Base-by-base conservation (phyloP, 768 basidiomycete genomes). In the Xerocomellus amylosporus region DNA sequence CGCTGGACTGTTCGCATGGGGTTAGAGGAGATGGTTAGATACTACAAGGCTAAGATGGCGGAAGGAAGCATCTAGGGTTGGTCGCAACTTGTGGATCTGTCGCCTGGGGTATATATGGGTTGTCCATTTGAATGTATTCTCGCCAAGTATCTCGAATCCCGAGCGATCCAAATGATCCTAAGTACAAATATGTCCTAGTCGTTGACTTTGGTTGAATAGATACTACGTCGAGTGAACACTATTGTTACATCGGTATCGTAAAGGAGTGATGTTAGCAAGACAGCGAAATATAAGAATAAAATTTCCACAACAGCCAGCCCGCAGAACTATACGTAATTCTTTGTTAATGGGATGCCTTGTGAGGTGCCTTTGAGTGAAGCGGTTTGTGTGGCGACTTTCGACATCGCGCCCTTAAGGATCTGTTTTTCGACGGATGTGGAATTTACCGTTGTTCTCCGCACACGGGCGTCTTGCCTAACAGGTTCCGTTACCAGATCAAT, bases 1-100 rank as follows among this genome's bases (percentile, higher is more conserved):
- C 79, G 85, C 64, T 99, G 94, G 93, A 87, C 86, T 30, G 90
- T 97, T 46, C 82, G 84, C 59, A 93, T 93, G 86, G 95, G 95
- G 26, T 71, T 98, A 46, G 92, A 93, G 75, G 94, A 96, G 77
- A 96, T 95, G 89, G 88, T 93, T 34, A 75, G 89, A 54, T 96
- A 93, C 72, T 96, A 93, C 77, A 93, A 91, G 73, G 84, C 87
- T 19, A 92, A 88, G 74, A 87, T 93, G 82, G 82, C 80, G 3
- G 91, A 93, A 71, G 91, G 91, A 26, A 87, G 85, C 65, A 75
- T 91, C 37, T 90, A 79, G 66, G 62, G 19, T 42, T 36, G 31
- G 30, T 15, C 8, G 17, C 7, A 8, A 44, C 15, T 24, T 20
- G 37, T 33, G 36, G 8, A 20, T 45, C 33, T 33, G 33, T 56